Conservation (phyloP, 352 stramenopile genomes). For the Pythium dissimile region DNA sequence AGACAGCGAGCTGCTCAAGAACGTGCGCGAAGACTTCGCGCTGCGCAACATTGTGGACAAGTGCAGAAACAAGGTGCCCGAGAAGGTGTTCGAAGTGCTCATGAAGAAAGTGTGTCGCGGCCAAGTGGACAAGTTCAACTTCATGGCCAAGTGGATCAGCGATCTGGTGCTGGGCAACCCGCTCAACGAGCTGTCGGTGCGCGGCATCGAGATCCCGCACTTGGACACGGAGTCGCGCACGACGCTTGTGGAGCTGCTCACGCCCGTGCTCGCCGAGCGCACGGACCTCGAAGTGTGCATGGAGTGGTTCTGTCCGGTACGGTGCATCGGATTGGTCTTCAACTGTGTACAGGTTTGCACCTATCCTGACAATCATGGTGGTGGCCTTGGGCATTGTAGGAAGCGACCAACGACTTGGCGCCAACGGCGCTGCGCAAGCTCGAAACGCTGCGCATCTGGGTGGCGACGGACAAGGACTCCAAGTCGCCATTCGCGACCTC, state of each 20-base stretch:
- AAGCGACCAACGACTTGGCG: slow-evolving; percentile 58
- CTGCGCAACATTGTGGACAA: slow-evolving; percentile 71
- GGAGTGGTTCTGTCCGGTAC: slow-evolving; percentile 80
- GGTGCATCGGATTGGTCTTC: slow-evolving; percentile 32
- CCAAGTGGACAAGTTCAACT: slow-evolving; percentile 89
- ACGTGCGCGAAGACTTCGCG: slow-evolving; percentile 81
- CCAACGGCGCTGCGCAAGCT: slow-evolving; percentile 53
- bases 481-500: slow-evolving; percentile 68
- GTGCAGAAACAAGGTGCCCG: slow-evolving; percentile 71
- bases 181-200: slow-evolving; percentile 63
- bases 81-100: slow-evolving; percentile 79
- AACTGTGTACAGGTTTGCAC: not conserved
- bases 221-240: slow-evolving; percentile 65
- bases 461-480: slow-evolving; percentile 82
- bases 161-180: slow-evolving; percentile 68
- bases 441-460: slow-evolving; percentile 86
- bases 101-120: slow-evolving; percentile 82
- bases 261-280: slow-evolving; percentile 75
- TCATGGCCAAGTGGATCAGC: slow-evolving; percentile 84
- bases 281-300: slow-evolving; percentile 85
- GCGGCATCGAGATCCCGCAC: slow-evolving; percentile 84
- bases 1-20: slow-evolving; percentile 68
- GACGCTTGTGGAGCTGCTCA: slow-evolving; percentile 72
- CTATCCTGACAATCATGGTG: not conserved
- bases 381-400: slow-evolving; percentile 21